Base-by-base conservation (phyloP, 139 green algal genomes). In the Tetraselmis striata region DNA sequence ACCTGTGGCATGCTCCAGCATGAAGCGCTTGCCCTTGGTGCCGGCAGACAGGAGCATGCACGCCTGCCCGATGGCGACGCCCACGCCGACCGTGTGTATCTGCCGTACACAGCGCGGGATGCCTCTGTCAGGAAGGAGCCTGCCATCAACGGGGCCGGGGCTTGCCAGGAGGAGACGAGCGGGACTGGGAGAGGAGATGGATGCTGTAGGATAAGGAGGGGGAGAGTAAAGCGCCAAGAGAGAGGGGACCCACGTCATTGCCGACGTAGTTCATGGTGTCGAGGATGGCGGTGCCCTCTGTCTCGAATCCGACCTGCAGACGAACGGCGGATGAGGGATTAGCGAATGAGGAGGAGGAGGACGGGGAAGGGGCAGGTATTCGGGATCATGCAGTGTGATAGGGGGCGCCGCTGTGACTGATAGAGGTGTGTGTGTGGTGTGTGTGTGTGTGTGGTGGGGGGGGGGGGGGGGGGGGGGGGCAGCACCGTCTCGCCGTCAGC, bases 251-350 rank as follows among this genome's bases (percentile, higher is more conserved):
- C 11, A 94, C 89, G 79, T 95, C 92, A 32, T 91, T 92, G 29
- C 77, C 87, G 76, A 97, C 89, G 85, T 95, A 93, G 22, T 78
- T 86, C 90, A 98, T 95, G 24, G 94, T 95, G 86, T 98, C 94
- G 76, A 96, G 90, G 87, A 98, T 97, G 67, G 93, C 89, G 29
- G 88, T 94, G 27, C 90, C 94, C 81, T 98, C 94, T 23, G 93
- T 95, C 84, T 98, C 94, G 89, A 96, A 97, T 23, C 93, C 94
- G 2, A 97, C 92, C 77, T 93, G 82, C 59, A 67, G 11, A 2
- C 2, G 77, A 1, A 80, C 26, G 28, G 22, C 85, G 79, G 27
- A 86, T 25, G 23, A 76, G 0, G 11, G 83, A 91, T n/a, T n/a
- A n/a, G n/a, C n/a, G n/a, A n/a, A 75, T 18, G 58, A 18, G 58